Evolutionary conservation across 2,329 filamentous ascomycete genomes (phyloP).

Genomic region (Microdochium nivale): DNA sequence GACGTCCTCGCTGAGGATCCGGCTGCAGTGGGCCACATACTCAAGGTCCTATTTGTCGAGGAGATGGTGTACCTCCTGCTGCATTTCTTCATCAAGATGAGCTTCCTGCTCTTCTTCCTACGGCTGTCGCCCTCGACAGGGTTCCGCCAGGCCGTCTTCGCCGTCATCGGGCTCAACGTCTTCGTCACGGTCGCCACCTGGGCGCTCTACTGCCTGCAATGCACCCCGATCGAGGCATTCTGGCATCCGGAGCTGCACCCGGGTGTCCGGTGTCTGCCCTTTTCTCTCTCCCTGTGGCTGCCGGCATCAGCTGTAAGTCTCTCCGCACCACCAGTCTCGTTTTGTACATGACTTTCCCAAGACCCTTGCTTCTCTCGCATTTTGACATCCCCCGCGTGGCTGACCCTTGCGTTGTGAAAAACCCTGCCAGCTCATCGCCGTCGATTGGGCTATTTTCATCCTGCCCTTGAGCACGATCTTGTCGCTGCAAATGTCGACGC

Average conservation of each 20-base stretch:
- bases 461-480: slow-evolving; percentile 30
- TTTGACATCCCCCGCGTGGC: too few relatives aligned
- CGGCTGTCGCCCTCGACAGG: slow-evolving; percentile 13
- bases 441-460: slow-evolving; percentile 16
- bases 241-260: slow-evolving; percentile 16
- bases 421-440: slow-evolving; percentile 7
- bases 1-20: background rate
- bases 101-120: slow-evolving; percentile 24
- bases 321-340: background rate
- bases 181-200: slow-evolving; percentile 15
- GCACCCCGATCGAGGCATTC: slow-evolving; percentile 18
- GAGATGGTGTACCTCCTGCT: slow-evolving; percentile 20
- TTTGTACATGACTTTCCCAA: background rate
- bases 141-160: slow-evolving; percentile 15
- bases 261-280: slow-evolving; percentile 11
- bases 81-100: slow-evolving; percentile 21
- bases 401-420: too few relatives aligned
- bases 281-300: background rate
- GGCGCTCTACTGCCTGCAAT: slow-evolving; percentile 20
- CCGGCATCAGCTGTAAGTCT: background rate
- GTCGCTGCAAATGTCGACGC: slow-evolving; percentile 29
- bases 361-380: too few relatives aligned
- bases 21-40: background rate
- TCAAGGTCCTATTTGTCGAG: slow-evolving; percentile 18
- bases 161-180: slow-evolving; percentile 16